Conservation (phyloP, 192 early-diverging fungal species). For the Rhizoclosmatium globosum region DNA sequence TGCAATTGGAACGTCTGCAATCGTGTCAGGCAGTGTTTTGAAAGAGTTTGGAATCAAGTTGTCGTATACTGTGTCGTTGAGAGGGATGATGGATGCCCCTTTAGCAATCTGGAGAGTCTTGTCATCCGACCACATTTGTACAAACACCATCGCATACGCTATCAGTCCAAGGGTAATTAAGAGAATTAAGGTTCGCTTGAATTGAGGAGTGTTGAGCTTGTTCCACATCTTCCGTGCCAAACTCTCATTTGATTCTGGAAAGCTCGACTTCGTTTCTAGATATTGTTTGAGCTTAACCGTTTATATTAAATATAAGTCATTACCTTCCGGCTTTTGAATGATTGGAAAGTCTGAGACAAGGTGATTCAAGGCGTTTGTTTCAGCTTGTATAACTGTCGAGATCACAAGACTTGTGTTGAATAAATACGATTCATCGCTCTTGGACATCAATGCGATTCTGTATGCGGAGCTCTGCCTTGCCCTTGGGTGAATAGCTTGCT, state of each 20-base stretch:
- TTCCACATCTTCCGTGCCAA: background rate
- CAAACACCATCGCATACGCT: background rate
- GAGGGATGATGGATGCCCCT: conserved; percentile 1
- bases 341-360: background rate
- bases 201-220: background rate
- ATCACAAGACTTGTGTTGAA: background rate
- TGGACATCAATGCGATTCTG: background rate
- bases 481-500: background rate
- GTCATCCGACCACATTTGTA: conserved; percentile 17
- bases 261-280: too few species aligned
- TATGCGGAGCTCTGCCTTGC: background rate
- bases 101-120: background rate
- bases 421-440: background rate
- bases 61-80: conserved; percentile 8
- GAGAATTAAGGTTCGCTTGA: background rate
- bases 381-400: background rate
- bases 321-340: background rate
- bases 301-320: background rate
- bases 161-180: background rate
- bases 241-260: background rate
- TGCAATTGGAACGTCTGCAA: background rate
- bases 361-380: background rate
- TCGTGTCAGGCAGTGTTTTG: background rate
- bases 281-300: background rate
- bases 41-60: background rate